phyloP scores from a whole-genome alignment of 1,284 basidiomycete genomes.

The Athelia psychrophila region DNA sequence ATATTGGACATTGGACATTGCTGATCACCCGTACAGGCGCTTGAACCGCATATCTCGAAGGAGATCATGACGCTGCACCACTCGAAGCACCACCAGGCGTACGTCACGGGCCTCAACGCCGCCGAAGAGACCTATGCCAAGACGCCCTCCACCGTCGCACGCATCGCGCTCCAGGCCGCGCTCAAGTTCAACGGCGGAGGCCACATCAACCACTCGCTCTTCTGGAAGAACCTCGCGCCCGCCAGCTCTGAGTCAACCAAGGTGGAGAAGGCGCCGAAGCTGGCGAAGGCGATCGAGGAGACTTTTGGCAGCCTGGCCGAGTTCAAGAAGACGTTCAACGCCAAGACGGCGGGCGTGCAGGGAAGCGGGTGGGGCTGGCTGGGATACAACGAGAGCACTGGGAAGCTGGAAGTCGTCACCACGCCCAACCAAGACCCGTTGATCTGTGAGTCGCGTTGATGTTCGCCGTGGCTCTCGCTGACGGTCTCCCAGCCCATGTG shows the following conservation, averaged over 20 bases:
- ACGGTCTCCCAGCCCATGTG: constrained; percentile 56
- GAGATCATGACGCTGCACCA: constrained; percentile 95
- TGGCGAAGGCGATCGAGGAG: constrained; percentile 80
- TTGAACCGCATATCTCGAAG: constrained; percentile 73
- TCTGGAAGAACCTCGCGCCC: constrained; percentile 95
- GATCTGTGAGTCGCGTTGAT: constrained; percentile 45
- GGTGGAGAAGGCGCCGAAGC: constrained; percentile 59
- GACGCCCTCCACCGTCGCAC: constrained; percentile 67
- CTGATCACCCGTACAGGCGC: constrained; percentile 45
- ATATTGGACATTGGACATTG: neutral
- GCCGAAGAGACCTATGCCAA: constrained; percentile 84
- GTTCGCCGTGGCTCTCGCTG: too few species aligned
- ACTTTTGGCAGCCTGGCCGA: constrained; percentile 86
- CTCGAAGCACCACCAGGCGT: constrained; percentile 93
- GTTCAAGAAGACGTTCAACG: constrained; percentile 84
- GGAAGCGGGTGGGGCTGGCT: constrained; percentile 99
- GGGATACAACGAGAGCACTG: constrained; percentile 71
- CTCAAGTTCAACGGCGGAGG: constrained; percentile 93
- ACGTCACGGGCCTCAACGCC: constrained; percentile 89
- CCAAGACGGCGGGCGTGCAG: constrained; percentile 91
- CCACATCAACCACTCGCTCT: constrained; percentile 91
- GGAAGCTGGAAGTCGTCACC: constrained; percentile 86
- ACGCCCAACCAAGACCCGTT: constrained; percentile 98
- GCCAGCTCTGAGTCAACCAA: constrained; percentile 61
- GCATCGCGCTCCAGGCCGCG: constrained; percentile 83